Evolutionary conservation across 2,329 filamentous ascomycete genomes (phyloP).

Genomic region (Cercospora zeina): DNA sequence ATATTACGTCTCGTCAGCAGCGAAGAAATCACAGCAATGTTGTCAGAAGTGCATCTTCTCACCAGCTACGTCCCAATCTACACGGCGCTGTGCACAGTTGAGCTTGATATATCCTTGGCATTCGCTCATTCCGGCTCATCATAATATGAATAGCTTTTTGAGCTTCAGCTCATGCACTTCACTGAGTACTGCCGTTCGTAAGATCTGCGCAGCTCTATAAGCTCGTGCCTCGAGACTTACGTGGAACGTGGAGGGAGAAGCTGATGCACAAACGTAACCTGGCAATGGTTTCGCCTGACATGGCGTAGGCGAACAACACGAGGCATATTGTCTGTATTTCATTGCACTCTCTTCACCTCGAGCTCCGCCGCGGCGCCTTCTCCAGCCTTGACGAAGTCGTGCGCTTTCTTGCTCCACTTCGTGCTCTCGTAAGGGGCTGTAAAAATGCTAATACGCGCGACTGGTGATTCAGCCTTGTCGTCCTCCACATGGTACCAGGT

Average conservation of each 20-base stretch:
- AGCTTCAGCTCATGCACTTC: background rate
- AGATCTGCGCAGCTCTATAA: background rate
- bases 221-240: too few species aligned
- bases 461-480: conserved; percentile 46
- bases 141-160: background rate
- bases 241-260: background rate
- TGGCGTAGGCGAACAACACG: background rate
- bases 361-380: conserved; percentile 49
- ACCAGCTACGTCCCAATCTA: background rate
- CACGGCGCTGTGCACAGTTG: background rate
- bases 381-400: conserved; percentile 43
- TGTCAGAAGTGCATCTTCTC: background rate
- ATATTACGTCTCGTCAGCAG: background rate
- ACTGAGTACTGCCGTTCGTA: background rate
- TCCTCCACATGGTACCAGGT: conserved; percentile 60
- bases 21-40: background rate
- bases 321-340: conserved; percentile 4
- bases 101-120: background rate
- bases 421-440: conserved; percentile 70
- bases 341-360: conserved; percentile 48
- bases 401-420: conserved; percentile 75
- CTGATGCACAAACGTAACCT: background rate
- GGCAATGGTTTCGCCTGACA: background rate
- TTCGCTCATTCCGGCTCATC: background rate
- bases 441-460: conserved; percentile 73